Base-by-base conservation (phyloP, 2,329 filamentous ascomycete genomes). In the Ophiocordyceps unilateralis region DNA sequence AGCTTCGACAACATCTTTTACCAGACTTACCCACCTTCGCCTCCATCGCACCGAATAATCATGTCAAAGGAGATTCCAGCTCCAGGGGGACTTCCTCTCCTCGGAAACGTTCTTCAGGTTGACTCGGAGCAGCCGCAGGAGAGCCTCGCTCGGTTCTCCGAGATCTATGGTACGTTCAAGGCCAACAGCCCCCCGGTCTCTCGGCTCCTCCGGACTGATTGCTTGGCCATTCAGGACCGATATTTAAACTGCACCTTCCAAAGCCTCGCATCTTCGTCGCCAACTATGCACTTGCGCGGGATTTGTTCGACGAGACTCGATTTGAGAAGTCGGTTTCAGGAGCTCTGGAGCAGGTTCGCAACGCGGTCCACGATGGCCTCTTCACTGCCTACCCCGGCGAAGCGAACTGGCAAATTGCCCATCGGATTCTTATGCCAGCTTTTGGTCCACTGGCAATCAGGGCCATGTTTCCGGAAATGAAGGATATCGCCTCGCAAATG, bases 401-500 rank as follows among this genome's bases (percentile, higher is more conserved):
- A 49, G 63, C 67, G 44, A 76, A 77, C 51, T 84, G 80, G 80
- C 74, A 70, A 22, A 69, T 80, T 48, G 80, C 82, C 23, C 74
- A 83, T 52, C 64, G 76, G 20, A 61, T 78, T 15, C 61, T 85
- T 43, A 70, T 81, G 51, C 79, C 81, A 0, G 78, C 78, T 2
- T 83, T 85, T 54, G 80, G 80, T 0, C 81, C 81, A 0, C 57
- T 83, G 20, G 67, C 72, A 1, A 83, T 86, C 50, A 68, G 73
- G 30, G 63, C 60, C 44, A 84, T 84, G 80, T 84, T 80, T 47
- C 67, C 72, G 46, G 75, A 78, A 51, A 80, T 80, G 76, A 67
- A 78, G 48, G 80, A 83, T 49, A 75, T 83, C 46, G 71, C 77
- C 5, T 66, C 67, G 1, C 79, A 84, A 53, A 58, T 84, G 41